A percentile compares a stretch with the other conserved stretches of the same genome.
These are phyloP conservation scores for Corchorus olitorius DNA, from an alignment of 345 rosid species.

Conservation along the genomic window DNA sequence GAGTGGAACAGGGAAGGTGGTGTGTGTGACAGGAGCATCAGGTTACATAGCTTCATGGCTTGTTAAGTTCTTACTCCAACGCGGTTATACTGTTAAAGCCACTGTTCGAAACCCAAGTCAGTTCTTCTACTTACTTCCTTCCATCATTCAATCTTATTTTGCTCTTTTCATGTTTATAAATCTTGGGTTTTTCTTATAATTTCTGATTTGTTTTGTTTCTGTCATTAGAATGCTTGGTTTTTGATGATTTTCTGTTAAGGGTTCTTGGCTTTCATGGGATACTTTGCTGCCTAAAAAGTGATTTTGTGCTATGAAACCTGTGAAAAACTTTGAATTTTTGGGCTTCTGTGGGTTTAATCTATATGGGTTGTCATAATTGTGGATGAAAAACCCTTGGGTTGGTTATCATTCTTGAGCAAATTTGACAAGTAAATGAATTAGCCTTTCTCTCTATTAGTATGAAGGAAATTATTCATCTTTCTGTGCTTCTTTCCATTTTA, in stretches of 20 bases:
- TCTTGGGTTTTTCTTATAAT: neutral
- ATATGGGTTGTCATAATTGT: neutral
- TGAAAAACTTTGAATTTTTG: neutral
- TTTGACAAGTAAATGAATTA: neutral
- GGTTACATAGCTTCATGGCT: conserved; percentile 59
- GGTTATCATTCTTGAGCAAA: neutral
- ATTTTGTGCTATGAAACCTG: neutral
- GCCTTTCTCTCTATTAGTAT: neutral
- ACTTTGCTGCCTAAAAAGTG: neutral
- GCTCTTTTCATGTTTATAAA: neutral
- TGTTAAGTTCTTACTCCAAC: conserved; percentile 49
- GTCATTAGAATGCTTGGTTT: neutral
- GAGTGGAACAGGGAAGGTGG: conserved; percentile 34
- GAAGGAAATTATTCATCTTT: neutral
- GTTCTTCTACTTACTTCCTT: conserved; percentile 6
- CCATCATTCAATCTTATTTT: neutral
- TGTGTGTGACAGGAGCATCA: conserved; percentile 56
- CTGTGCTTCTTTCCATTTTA: neutral
- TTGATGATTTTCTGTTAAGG: neutral
- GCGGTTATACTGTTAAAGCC: conserved; percentile 50
- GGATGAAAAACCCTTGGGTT: neutral
- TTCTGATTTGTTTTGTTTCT: neutral
- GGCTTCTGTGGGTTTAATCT: neutral
- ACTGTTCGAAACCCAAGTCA: conserved; percentile 51
- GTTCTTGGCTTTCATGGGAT: neutral